Evolutionary conservation across 2,329 filamentous ascomycete species (phyloP).

Genomic region (Purpureocillium takamizusanense): DNA sequence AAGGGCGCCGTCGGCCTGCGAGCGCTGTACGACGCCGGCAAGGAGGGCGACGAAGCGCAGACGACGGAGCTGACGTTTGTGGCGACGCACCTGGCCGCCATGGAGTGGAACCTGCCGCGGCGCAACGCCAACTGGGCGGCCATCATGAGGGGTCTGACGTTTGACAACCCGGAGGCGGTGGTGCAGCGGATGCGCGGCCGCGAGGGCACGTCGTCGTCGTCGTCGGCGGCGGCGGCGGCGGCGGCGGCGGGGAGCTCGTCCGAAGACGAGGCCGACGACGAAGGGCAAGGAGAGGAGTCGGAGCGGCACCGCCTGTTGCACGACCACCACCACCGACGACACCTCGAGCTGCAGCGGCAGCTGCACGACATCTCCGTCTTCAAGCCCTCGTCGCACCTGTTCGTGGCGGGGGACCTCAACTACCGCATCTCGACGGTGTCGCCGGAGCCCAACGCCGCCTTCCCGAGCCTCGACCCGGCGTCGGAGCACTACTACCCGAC

Average conservation of each 20-base stretch:
- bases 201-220: conserved; percentile 1
- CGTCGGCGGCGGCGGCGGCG: conserved; percentile 3
- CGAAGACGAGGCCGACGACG: conserved; percentile 12
- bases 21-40: conserved; percentile 42
- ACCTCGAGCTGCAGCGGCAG: conserved; percentile 27
- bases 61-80: conserved; percentile 72
- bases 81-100: conserved; percentile 78
- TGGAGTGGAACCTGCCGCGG: conserved; percentile 67
- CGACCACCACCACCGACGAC: conserved; percentile 23
- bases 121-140: conserved; percentile 84
- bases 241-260: conserved; percentile 5
- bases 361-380: conserved; percentile 61
- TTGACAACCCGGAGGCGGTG: conserved; percentile 45
- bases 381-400: conserved; percentile 65
- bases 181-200: conserved; percentile 12
- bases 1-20: conserved; percentile 85
- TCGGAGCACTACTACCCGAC: conserved; percentile 53
- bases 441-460: conserved; percentile 52
- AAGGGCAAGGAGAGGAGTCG: too few relatives aligned
- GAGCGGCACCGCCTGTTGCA: conserved; percentile 23
- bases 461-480: conserved; percentile 49
- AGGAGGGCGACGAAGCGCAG: conserved; percentile 10
- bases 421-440: conserved; percentile 70
- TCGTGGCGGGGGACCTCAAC: conserved; percentile 88
- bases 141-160: conserved; percentile 73